Evolutionary conservation across 441 rosid genomes (phyloP), one percentile per base, ranked within the genome.

Genomic region (Populus hybrid): DNA sequence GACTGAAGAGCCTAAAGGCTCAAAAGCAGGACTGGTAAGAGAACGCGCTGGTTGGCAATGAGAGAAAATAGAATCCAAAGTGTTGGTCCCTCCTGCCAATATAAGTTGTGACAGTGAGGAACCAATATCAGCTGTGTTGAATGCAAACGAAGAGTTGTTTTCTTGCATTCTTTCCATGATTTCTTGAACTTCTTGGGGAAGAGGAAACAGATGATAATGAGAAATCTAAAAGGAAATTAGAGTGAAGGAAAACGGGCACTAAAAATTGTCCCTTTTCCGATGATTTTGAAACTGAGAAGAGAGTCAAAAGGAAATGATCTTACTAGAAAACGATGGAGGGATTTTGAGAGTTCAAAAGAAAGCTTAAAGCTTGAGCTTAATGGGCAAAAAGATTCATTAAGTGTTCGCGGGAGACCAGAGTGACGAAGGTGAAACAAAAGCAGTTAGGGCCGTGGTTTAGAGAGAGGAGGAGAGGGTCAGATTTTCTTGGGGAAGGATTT

Each of bases 21-120:
- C 84, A n/a, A 73, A 80, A 73, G 20, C 78, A 64, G 86, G 79
- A 72, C 40, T 35, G 9, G 70, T 14, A 6, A 71, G 23, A 26
- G 82, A 38, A 24, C 67, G 35, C 40, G 80, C 57, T 40, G 83
- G 67, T 70, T 85, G 73, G 80, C 88, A 91, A 74, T 81, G 84
- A 30, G 97, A 89, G 88, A 95, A 93, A 66, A 95, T 89, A 10
- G 98, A 92, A 67, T 95, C 99, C 6, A 95, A 75, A 21, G 97
- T 82, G 88, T 86, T 91, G 75, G 86, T 82, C 57, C 98, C 99
- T 70, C 94, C 96, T 2, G 86, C 83, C 82, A 95, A 54, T 80
- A 95, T 90, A 73, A 93, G 86, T 30, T 91, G 87, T 3, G 98
- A 95, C 16, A 95, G 83, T 10, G 93, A 85, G 16, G 91, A 83